These are phyloP conservation scores for Martensiomyces pterosporus DNA, from an alignment of 192 early-diverging fungal genomes.

Conservation along the genomic window DNA sequence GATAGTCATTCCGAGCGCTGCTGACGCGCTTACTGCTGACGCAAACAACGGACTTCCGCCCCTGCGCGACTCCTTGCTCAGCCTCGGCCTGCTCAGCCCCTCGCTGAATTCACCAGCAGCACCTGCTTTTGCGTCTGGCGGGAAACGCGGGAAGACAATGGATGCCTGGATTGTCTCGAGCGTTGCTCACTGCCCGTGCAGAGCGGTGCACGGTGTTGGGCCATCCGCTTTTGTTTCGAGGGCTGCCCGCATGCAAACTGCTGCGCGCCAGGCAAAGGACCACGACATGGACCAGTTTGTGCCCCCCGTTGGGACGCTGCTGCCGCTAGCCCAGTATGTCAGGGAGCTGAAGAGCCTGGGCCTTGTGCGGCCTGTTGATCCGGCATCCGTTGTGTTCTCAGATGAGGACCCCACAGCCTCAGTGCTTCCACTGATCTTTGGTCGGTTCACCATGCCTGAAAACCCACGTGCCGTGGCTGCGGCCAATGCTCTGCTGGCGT, in stretches of 20 bases:
- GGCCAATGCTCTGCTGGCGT: constrained; percentile 32
- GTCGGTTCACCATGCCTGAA: constrained; percentile 35
- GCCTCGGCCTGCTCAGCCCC: constrained; percentile 16
- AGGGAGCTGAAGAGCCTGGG: constrained; percentile 25
- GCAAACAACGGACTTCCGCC: constrained; percentile 15
- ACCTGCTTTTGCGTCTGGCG: background rate
- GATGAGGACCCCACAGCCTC: constrained; percentile 28
- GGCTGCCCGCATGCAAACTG: background rate
- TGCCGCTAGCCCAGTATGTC: constrained; percentile 31
- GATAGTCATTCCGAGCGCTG: background rate
- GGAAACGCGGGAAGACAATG: constrained; percentile 8
- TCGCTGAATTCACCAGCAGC: background rate
- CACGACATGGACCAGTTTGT: constrained; percentile 1
- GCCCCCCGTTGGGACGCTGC: constrained; percentile 28
- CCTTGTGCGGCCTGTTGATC: constrained; percentile 36
- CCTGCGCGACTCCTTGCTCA: constrained; percentile 16
- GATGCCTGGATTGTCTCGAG: constrained; percentile 40
- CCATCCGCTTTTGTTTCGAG: constrained; percentile 43
- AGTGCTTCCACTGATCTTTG: constrained; percentile 42
- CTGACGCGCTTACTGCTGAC: background rate
- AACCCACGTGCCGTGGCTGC: constrained; percentile 29
- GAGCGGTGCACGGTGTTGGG: constrained; percentile 32
- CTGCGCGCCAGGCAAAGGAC: background rate
- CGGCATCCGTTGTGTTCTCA: constrained; percentile 12
- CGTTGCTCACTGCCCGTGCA: constrained; percentile 46